These are phyloP conservation scores for Arachnomyces sp. DNA, from an alignment of 2,329 filamentous ascomycete species.

Conservation along the genomic window DNA sequence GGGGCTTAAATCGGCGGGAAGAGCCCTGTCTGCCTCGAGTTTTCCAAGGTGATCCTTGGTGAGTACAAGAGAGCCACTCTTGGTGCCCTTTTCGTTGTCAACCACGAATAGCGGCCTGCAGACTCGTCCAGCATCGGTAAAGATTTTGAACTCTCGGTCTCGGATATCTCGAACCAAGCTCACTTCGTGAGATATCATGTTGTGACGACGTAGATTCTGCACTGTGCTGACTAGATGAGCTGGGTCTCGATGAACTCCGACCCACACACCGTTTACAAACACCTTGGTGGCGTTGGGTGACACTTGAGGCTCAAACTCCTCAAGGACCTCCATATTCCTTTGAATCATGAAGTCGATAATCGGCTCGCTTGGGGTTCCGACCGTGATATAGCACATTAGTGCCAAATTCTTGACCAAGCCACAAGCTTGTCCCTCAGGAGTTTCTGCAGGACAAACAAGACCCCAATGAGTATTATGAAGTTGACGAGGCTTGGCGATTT, in stretches of 20 bases:
- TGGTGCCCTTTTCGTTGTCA: slow-evolving; percentile 72
- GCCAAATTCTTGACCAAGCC: slow-evolving; percentile 96
- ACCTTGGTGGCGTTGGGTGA: slow-evolving; percentile 94
- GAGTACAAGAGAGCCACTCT: slow-evolving; percentile 69
- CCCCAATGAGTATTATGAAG: slow-evolving; percentile 99
- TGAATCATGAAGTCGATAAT: slow-evolving; percentile 94
- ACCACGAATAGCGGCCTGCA: slow-evolving; percentile 91
- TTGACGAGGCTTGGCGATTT: slow-evolving; percentile 94
- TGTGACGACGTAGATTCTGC: slow-evolving; percentile 66
- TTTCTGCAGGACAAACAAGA: slow-evolving; percentile 92
- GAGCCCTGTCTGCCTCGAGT: slow-evolving; percentile 63
- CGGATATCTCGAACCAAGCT: slow-evolving; percentile 93
- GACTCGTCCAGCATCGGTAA: slow-evolving; percentile 91
- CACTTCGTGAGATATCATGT: slow-evolving; percentile 82
- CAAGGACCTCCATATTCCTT: slow-evolving; percentile 88
- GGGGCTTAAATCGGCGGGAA: slow-evolving; percentile 51
- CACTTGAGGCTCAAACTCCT: slow-evolving; percentile 80
- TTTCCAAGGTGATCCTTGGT: slow-evolving; percentile 74
- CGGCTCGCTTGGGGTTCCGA: slow-evolving; percentile 82
- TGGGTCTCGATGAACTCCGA: slow-evolving; percentile 86
- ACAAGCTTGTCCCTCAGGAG: slow-evolving; percentile 95
- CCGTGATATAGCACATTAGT: slow-evolving; percentile 96
- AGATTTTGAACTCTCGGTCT: slow-evolving; percentile 96
- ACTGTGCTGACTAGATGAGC: slow-evolving; percentile 74
- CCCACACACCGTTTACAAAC: slow-evolving; percentile 97